Conservation (phyloP, 1,284 basidiomycete genomes). For the Coniophora puteana region DNA sequence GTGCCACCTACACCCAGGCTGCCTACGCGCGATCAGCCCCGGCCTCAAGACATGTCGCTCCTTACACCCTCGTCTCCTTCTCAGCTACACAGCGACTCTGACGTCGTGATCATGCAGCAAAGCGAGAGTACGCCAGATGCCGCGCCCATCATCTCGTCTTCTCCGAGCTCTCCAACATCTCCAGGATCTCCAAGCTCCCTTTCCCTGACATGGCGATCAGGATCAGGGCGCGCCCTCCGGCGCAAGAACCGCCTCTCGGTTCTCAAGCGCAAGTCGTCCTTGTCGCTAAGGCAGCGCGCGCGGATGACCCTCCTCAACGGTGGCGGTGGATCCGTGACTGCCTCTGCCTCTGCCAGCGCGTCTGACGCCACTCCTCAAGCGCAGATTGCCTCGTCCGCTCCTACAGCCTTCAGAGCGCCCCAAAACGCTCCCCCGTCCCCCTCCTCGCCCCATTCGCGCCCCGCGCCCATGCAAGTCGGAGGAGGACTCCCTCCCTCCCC, state of each 20-base stretch:
- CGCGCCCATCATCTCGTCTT: constrained; percentile 15
- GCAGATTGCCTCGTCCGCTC: no score
- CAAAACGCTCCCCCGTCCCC: constrained; percentile 13
- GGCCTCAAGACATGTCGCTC: no score
- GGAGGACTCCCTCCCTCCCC: constrained; percentile 1
- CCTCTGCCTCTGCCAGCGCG: no score
- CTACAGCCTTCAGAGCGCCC: constrained; percentile 17
- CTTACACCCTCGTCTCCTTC: neutral
- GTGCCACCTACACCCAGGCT: no score
- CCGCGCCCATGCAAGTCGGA: no score
- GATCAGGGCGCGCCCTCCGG: constrained; percentile 33
- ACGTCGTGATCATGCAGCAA: neutral
- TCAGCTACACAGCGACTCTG: neutral
- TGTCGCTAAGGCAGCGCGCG: constrained; percentile 35
- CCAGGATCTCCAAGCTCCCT: constrained; percentile 22
- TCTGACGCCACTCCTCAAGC: no score
- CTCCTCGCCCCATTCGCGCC: constrained; percentile 13
- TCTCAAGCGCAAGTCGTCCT: constrained; percentile 35
- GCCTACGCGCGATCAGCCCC: no score
- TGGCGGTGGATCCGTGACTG: no score
- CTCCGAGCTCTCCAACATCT: constrained; percentile 17
- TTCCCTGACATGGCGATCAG: no score
- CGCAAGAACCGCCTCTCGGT: constrained; percentile 34
- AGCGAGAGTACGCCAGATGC: constrained; percentile 8
- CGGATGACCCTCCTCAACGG: constrained; percentile 24